Evolutionary conservation across 2,329 filamentous ascomycete genomes (phyloP).

Genomic region (Ceratocystis eucalypticola): DNA sequence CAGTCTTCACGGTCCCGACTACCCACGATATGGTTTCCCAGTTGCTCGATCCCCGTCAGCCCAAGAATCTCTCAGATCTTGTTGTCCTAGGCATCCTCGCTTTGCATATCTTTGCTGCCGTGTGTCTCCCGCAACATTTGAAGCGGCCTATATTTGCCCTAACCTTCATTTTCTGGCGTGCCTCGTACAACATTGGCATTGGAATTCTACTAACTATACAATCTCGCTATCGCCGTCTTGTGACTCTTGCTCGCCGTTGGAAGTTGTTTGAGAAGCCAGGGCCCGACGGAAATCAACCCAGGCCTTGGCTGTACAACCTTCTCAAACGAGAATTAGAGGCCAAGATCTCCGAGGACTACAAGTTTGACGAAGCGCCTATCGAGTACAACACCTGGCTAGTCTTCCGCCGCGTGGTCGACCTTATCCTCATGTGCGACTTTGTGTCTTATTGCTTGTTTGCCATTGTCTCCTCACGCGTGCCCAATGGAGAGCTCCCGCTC

Average conservation of each 20-base stretch:
- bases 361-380: conserved; percentile 80
- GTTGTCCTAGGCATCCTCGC: conserved; percentile 67
- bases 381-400: conserved; percentile 99
- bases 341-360: conserved; percentile 88
- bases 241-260: conserved; percentile 75
- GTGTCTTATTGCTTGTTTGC: conserved; percentile 94
- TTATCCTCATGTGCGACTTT: conserved; percentile 98
- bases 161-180: conserved; percentile 84
- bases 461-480: conserved; percentile 67
- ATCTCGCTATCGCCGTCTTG: conserved; percentile 74
- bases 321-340: conserved; percentile 84
- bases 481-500: conserved; percentile 53
- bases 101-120: conserved; percentile 60
- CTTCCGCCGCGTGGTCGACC: conserved; percentile 86
- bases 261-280: conserved; percentile 70
- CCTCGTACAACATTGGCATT: conserved; percentile 86
- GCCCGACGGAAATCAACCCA: conserved; percentile 63
- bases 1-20: conserved; percentile 88
- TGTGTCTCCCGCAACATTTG: conserved; percentile 52
- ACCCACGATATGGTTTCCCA: conserved; percentile 99
- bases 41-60: conserved; percentile 81
- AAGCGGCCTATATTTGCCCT: conserved; percentile 67
- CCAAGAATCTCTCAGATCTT: conserved; percentile 84
- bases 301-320: conserved; percentile 67
- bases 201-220: conserved; percentile 79